These are phyloP conservation scores for Aspergillus baeticus DNA, from an alignment of 495 filamentous ascomycete genomes.

Conservation along the genomic window DNA sequence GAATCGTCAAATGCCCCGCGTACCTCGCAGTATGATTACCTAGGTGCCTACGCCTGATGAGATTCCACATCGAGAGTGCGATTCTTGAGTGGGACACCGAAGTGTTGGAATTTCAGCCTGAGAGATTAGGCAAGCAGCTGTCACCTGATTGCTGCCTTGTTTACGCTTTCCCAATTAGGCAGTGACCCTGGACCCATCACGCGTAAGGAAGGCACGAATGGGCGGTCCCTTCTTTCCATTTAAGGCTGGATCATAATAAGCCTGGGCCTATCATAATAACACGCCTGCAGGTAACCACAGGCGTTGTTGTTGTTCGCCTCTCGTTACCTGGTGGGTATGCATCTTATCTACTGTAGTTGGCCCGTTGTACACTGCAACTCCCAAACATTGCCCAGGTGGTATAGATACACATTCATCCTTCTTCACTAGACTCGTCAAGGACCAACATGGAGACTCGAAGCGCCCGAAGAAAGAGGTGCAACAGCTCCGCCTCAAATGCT, in stretches of 20 bases:
- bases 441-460: constrained; percentile 32
- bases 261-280: neutral
- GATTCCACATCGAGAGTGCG: no score
- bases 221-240: constrained; percentile 4
- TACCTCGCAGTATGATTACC: neutral
- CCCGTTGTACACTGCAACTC: constrained; percentile 6
- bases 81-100: no score
- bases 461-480: constrained; percentile 30
- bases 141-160: constrained; percentile 26
- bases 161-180: constrained; percentile 28
- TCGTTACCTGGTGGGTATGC: constrained; percentile 4
- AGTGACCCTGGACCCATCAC: constrained; percentile 17
- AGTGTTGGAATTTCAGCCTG: constrained; percentile 1
- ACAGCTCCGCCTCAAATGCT: constrained; percentile 24
- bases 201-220: constrained; percentile 18
- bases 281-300: constrained; percentile 8
- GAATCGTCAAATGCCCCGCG: no score
- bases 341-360: constrained; percentile 4
- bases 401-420: neutral
- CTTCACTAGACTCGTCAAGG: neutral
- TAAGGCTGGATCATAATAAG: constrained; percentile 12
- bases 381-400: neutral
- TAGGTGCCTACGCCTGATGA: neutral
- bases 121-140: constrained; percentile 12
- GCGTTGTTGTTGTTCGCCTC: neutral